Evolutionary conservation across 768 basidiomycete species (phyloP).

Genomic region (Lentinula sp.): DNA sequence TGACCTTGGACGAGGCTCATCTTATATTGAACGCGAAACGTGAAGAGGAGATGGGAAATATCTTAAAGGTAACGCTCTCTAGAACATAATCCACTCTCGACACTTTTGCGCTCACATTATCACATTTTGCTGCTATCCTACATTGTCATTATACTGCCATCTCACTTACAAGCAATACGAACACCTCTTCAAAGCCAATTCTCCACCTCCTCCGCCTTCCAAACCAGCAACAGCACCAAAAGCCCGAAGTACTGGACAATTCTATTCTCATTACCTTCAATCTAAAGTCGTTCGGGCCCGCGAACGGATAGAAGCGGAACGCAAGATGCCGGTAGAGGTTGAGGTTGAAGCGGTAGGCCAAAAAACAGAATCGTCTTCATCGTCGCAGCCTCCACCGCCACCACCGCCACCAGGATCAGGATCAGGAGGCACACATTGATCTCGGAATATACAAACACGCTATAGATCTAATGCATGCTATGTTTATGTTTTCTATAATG

Average conservation of each 20-base stretch:
- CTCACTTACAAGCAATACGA: conserved; percentile 69
- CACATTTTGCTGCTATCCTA: not conserved
- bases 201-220: conserved; percentile 56
- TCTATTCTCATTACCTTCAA: conserved; percentile 88
- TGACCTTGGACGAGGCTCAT: conserved; percentile 94
- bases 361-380: not conserved
- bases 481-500: not conserved
- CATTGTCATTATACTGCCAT: not conserved
- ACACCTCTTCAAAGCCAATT: conserved; percentile 86
- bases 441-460: not conserved
- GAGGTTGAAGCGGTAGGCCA: not conserved
- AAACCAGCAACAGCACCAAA: conserved; percentile 37
- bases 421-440: not conserved
- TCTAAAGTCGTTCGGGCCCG: conserved; percentile 95
- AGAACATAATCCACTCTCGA: too few relatives aligned
- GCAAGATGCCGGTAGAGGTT: conserved; percentile 9
- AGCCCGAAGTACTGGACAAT: conserved; percentile 34
- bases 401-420: not conserved
- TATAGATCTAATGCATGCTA: not conserved
- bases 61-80: conserved; percentile 56
- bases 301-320: conserved; percentile 93
- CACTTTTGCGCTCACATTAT: not conserved
- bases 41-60: conserved; percentile 58
- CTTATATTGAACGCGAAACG: conserved; percentile 86
- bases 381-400: not conserved